Evolutionary conservation across 768 basidiomycete genomes (phyloP), one percentile per base, ranked within the genome.

Genomic region (Imleria badia): DNA sequence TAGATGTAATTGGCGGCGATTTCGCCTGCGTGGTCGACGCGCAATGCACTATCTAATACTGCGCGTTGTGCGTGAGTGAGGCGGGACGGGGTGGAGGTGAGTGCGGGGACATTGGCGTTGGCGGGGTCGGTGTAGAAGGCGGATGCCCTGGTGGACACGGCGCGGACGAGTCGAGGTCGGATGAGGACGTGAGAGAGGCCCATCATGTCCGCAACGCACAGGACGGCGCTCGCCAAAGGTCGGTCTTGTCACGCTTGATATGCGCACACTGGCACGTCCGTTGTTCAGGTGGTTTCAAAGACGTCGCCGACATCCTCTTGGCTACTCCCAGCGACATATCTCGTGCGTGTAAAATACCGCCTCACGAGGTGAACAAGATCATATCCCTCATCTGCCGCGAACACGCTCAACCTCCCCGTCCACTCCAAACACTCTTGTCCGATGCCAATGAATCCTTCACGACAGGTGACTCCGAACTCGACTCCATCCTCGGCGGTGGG

Each of bases 1-100:
- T 98, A 98, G 48, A 98, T 98, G 76, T 86, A 95, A 73, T 97
- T 98, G 19, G 95, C 95, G 1, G 94, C 95, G 38, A 96, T 78
- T 71, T 98, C 95, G 10, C 95, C 95, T 2, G 94, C 95, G 61
- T 97, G 94, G 73, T 98, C 95, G 20, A 98, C 91, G 13, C 95
- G 82, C 45, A 98, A 74, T 3, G 89, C 91, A 51, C 72, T 76
- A 58, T 89, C 83, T 49, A 93, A 71, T 11, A 68, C 67, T 17
- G 73, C 55, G 36, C 80, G 76, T 61, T 89, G 82, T 26, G 72
- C 62, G 14, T 67, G 58, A 2, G 82, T 73, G 40, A 92, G 70
- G 61, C 76, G 69, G 3, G 62, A 39, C 9, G 90, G 87, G 5
- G 89, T 85, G n/a, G 78, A 73, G 29, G 76, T 70, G 17, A 79